Evolutionary conservation across 768 basidiomycete species (phyloP).

Genomic region (Calocera viscosa): DNA sequence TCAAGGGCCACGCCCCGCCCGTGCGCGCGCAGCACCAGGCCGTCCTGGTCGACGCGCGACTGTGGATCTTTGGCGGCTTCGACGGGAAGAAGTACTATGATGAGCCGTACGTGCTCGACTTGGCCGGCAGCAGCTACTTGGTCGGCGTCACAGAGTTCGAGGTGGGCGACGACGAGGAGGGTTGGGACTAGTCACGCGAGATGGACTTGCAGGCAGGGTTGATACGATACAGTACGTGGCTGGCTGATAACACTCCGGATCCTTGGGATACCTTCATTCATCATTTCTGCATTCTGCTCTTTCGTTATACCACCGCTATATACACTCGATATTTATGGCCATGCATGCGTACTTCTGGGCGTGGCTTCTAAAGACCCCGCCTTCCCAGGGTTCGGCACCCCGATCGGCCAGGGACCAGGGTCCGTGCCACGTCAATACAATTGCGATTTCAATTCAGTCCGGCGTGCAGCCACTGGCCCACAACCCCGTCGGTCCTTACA

Average conservation of each 20-base stretch:
- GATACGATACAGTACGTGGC: too few relatives aligned
- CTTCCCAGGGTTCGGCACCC: too few relatives aligned
- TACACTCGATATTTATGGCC: too few relatives aligned
- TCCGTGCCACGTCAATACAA: not conserved
- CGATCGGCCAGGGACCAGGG: not conserved
- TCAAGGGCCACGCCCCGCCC: constrained; percentile 55
- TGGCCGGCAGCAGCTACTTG: constrained; percentile 37
- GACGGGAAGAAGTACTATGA: constrained; percentile 51
- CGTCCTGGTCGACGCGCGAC: constrained; percentile 65
- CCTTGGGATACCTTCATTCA: too few relatives aligned
- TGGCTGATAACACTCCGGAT: too few relatives aligned
- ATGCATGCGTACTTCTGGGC: too few relatives aligned
- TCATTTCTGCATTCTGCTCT: too few relatives aligned
- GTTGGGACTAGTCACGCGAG: not conserved
- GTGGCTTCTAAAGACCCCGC: too few relatives aligned
- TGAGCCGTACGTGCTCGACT: constrained; percentile 73
- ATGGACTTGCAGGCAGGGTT: too few relatives aligned
- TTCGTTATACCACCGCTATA: too few relatives aligned
- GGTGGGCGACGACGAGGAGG: not conserved
- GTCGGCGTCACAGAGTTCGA: not conserved
- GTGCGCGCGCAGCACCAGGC: constrained; percentile 77
- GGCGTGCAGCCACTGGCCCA: not conserved
- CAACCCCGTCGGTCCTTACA: too few relatives aligned
- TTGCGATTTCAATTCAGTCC: not conserved
- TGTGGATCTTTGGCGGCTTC: constrained; percentile 77